Conservation (phyloP, 441 rosid genomes). For the Populus hybrid region DNA sequence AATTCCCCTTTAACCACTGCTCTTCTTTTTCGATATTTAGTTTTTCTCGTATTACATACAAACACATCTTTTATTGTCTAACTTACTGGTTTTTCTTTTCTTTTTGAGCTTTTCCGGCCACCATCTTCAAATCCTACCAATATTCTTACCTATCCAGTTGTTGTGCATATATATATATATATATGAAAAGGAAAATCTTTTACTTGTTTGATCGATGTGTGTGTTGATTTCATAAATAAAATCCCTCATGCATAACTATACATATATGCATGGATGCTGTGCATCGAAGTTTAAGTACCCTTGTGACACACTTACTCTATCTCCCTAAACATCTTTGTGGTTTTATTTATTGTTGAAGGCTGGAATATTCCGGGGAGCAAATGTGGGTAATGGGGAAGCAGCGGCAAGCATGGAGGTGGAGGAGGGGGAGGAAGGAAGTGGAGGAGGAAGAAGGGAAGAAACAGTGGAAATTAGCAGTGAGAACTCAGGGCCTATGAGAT, state of each 20-base stretch:
- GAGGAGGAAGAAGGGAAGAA: constrained; percentile 47
- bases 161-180: not conserved
- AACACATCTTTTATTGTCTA: not conserved
- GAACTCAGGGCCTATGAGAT: constrained; percentile 84
- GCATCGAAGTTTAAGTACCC: not conserved
- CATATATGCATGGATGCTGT: not conserved
- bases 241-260: not conserved
- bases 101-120: not conserved
- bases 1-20: not conserved
- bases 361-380: constrained; percentile 84
- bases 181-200: not conserved
- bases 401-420: constrained; percentile 42
- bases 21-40: not conserved
- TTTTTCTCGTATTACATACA: not conserved
- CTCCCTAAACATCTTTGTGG: not conserved
- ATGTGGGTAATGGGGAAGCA: constrained; percentile 29
- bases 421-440: constrained; percentile 44
- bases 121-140: constrained; percentile 15
- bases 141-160: not conserved
- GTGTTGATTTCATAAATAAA: not conserved
- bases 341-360: constrained; percentile 44
- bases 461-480: constrained; percentile 93
- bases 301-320: not conserved
- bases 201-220: not conserved
- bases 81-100: not conserved